These are phyloP conservation scores for Aspergillus tubingensis DNA, from an alignment of 2,329 filamentous ascomycete species.

Conservation along the genomic window DNA sequence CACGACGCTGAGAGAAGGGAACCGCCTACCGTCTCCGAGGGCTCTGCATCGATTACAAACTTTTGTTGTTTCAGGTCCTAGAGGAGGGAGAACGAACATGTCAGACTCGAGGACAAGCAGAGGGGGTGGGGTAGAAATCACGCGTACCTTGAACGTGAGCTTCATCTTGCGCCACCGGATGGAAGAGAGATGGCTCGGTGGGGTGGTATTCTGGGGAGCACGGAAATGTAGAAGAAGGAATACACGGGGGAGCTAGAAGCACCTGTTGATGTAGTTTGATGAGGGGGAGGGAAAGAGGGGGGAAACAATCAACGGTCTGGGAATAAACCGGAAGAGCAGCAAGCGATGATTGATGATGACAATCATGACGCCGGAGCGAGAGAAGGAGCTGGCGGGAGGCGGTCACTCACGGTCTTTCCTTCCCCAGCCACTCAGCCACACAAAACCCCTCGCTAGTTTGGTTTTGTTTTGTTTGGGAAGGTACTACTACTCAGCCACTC, in stretches of 20 bases:
- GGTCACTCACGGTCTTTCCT: constrained; percentile 13
- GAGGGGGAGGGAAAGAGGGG: background rate
- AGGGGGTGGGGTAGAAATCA: constrained; percentile 15
- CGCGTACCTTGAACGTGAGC: constrained; percentile 68
- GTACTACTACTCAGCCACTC: background rate
- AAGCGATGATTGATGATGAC: constrained; percentile 18
- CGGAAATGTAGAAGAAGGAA: background rate
- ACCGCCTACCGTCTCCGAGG: constrained; percentile 77
- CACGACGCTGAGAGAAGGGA: constrained; percentile 7
- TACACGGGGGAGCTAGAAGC: constrained; percentile 2
- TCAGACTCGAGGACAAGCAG: constrained; percentile 20
- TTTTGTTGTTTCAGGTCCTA: constrained; percentile 99
- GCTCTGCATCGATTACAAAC: constrained; percentile 93
- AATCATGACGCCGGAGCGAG: constrained; percentile 22
- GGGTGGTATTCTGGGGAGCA: constrained; percentile 5
- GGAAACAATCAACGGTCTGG: constrained; percentile 3
- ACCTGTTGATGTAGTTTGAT: background rate
- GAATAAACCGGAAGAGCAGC: constrained; percentile 10
- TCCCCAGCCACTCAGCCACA: background rate
- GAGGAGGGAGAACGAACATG: constrained; percentile 15
- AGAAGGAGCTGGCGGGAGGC: constrained; percentile 21
- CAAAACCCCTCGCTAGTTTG: background rate
- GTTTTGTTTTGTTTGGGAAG: background rate
- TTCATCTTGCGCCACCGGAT: constrained; percentile 58
- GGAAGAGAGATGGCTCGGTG: constrained; percentile 25